Conservation (phyloP, 371 early-diverging fungal genomes). For the Mortierella sp. region DNA sequence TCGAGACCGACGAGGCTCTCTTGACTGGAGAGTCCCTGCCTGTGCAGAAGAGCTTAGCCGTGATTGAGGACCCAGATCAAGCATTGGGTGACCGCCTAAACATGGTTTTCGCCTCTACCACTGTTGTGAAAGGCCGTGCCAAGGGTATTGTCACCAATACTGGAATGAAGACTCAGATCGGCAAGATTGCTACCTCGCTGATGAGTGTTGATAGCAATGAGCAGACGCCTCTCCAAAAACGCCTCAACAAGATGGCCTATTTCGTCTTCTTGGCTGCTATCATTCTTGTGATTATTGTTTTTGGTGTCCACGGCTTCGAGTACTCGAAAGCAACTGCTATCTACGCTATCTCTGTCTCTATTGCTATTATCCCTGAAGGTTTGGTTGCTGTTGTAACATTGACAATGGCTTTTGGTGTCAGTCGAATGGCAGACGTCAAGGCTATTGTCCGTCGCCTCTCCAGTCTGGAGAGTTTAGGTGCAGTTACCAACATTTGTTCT, state of each 20-base stretch:
- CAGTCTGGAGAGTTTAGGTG: slow-evolving; percentile 91
- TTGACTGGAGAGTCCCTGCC: slow-evolving; percentile 91
- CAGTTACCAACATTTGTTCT: slow-evolving; percentile 93
- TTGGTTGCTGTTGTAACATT: slow-evolving; percentile 91
- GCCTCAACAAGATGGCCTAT: slow-evolving; percentile 81
- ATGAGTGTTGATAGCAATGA: slow-evolving; percentile 72
- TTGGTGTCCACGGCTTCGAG: slow-evolving; percentile 72
- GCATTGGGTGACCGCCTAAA: slow-evolving; percentile 37
- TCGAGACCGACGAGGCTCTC: slow-evolving; percentile 90
- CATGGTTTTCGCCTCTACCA: slow-evolving; percentile 78
- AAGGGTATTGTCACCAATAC: slow-evolving; percentile 87
- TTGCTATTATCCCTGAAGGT: slow-evolving; percentile 97
- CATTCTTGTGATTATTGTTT: slow-evolving; percentile 79
- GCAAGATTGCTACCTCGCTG: slow-evolving; percentile 90
- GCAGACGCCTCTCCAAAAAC: slow-evolving; percentile 84
- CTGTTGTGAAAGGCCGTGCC: slow-evolving; percentile 78
- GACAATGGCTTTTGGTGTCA: slow-evolving; percentile 94
- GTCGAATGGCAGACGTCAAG: slow-evolving; percentile 86
- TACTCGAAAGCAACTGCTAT: slow-evolving; percentile 69
- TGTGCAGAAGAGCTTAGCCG: slow-evolving; percentile 68
- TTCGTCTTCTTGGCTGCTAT: slow-evolving; percentile 76
- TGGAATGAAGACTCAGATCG: slow-evolving; percentile 93
- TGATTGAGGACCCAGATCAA: slow-evolving; percentile 28
- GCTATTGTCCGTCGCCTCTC: slow-evolving; percentile 92
- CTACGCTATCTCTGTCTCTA: slow-evolving; percentile 87